A percentile compares a stretch with the other conserved stretches of the same genome.
These are phyloP conservation scores for Corylus avellana DNA, from an alignment of 306 rosid genomes.

Conservation along the genomic window DNA sequence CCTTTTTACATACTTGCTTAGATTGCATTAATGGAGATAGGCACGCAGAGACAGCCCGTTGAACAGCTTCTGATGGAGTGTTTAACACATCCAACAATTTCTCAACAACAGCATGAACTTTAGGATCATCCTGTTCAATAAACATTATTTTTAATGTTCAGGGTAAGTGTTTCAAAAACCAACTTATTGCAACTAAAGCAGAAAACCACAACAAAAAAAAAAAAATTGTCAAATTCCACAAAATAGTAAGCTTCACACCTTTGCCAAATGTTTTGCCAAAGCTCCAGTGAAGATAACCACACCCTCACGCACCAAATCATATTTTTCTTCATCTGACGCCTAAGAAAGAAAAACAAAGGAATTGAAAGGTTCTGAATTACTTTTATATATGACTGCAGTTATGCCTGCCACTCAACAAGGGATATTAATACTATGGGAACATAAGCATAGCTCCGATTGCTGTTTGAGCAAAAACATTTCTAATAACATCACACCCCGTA, in stretches of 20 bases:
- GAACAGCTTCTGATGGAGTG: conserved; percentile 99
- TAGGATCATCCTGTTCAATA: conserved; percentile 81
- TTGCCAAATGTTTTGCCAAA: conserved; percentile 88
- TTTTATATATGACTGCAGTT: conserved; percentile 4
- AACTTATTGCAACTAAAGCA: neutral
- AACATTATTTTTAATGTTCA: neutral
- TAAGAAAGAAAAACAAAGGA: conserved; percentile 28
- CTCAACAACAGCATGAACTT: conserved; percentile 88
- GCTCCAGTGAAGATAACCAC: conserved; percentile 99
- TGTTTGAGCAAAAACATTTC: conserved; percentile 15
- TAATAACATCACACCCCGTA: neutral
- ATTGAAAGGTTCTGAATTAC: conserved; percentile 11
- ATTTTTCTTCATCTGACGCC: conserved; percentile 90
- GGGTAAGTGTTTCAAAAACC: neutral
- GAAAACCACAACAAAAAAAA: neutral
- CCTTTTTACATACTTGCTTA: conserved; percentile 60
- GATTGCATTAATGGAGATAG: conserved; percentile 94
- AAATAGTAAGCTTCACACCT: conserved; percentile 46
- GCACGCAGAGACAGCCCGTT: conserved; percentile 92
- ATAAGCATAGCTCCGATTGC: conserved; percentile 1
- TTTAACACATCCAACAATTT: conserved; percentile 91
- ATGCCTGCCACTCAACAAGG: neutral
- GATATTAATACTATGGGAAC: neutral
- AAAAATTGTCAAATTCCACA: neutral
- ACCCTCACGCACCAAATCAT: conserved; percentile 98